These are phyloP conservation scores for Chlorella vulgaris DNA, from an alignment of 139 green algal species.

Conservation along the genomic window DNA sequence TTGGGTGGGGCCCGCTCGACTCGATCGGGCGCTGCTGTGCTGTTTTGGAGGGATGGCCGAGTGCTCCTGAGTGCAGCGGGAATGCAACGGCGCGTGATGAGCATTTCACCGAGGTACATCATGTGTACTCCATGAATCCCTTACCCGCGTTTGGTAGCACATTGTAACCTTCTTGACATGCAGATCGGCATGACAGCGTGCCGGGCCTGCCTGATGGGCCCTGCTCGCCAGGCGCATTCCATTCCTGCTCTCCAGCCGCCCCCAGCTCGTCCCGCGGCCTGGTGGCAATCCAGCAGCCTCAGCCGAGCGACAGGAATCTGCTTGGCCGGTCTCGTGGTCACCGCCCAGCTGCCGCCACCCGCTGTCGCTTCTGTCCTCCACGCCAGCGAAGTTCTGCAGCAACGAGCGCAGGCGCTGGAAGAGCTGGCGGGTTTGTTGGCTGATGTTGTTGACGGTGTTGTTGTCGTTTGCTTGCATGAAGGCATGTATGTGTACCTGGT, in stretches of 20 bases:
- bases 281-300: not conserved
- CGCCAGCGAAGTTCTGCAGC: not conserved
- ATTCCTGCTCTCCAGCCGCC: not conserved
- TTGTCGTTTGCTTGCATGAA: not conserved
- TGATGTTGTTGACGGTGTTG: not conserved
- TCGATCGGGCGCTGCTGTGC: too few species aligned
- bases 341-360: not conserved
- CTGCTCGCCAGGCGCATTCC: not conserved
- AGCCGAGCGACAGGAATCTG: not conserved
- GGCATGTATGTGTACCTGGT: too few species aligned
- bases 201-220: too few species aligned
- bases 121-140: too few species aligned
- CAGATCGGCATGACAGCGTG: too few species aligned
- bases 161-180: too few species aligned
- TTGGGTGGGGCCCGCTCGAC: too few species aligned
- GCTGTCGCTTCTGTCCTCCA: constrained; percentile 2
- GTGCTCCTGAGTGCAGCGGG: too few species aligned
- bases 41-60: too few species aligned
- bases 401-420: not conserved
- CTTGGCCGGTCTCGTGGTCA: not conserved
- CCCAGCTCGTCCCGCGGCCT: not conserved
- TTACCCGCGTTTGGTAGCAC: too few species aligned
- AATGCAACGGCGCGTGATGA: too few species aligned
- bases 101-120: too few species aligned
- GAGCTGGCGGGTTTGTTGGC: constrained; percentile 7